Conservation (phyloP, 805 yeast species). For the Candida saitoana region DNA sequence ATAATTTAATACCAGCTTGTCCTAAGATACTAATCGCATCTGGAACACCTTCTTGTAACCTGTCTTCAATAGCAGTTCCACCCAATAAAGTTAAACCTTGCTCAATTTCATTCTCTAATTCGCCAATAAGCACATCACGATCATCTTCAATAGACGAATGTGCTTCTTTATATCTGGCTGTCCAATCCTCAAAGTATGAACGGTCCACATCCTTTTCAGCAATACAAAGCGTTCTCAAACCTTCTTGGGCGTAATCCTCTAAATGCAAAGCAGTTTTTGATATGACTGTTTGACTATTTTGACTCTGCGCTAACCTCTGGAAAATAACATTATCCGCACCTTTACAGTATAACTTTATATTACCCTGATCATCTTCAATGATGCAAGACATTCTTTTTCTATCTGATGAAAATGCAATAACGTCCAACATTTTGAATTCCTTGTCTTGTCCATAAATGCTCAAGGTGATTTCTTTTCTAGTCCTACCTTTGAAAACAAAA, state of each 20-base stretch:
- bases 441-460: constrained; percentile 43
- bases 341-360: constrained; percentile 50
- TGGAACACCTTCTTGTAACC: constrained; percentile 76
- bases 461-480: constrained; percentile 43
- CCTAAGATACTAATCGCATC: constrained; percentile 63
- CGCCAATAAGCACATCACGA: constrained; percentile 55
- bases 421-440: constrained; percentile 49
- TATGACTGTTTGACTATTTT: constrained; percentile 41
- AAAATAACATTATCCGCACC: constrained; percentile 78
- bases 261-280: constrained; percentile 58
- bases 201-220: constrained; percentile 52
- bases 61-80: constrained; percentile 80
- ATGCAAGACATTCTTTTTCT: constrained; percentile 79
- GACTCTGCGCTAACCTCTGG: constrained; percentile 30
- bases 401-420: constrained; percentile 63
- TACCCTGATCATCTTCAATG: constrained; percentile 40
- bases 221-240: constrained; percentile 70
- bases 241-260: constrained; percentile 71
- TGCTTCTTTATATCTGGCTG: constrained; percentile 53
- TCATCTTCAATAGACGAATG: constrained; percentile 48
- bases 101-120: constrained; percentile 58
- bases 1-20: constrained; percentile 71
- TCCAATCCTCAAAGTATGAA: constrained; percentile 51
- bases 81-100: constrained; percentile 55
- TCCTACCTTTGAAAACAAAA: constrained; percentile 52